Percentiles rank a stretch among this genome's conserved stretches.
phyloP scores from a whole-genome alignment of 139 green algal species.

The Coelastrella sp. region DNA sequence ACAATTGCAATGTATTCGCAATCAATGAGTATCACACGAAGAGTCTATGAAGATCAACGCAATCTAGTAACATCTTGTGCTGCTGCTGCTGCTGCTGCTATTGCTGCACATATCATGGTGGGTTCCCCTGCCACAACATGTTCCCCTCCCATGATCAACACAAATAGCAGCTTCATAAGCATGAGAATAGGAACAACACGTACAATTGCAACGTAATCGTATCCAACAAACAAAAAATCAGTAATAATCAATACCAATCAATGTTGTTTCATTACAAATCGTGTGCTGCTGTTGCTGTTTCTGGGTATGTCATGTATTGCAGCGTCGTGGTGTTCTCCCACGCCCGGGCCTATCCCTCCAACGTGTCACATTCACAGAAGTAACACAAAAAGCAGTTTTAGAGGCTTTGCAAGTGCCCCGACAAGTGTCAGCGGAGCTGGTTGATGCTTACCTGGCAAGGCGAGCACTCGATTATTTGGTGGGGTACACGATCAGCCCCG shows the following conservation, averaged over 20 bases:
- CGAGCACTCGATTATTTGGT: conserved; percentile 94
- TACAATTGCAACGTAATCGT: too few relatives aligned
- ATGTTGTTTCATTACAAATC: not conserved
- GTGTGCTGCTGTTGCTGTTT: not conserved
- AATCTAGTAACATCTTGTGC: too few relatives aligned
- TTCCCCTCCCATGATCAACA: too few relatives aligned
- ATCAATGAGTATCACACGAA: too few relatives aligned
- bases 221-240: too few relatives aligned
- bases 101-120: too few relatives aligned
- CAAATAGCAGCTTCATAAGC: too few relatives aligned
- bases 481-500: conserved; percentile 88
- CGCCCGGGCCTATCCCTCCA: conserved; percentile 40
- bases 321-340: conserved; percentile 29
- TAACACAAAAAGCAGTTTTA: conserved; percentile 83
- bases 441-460: conserved; percentile 94
- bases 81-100: too few relatives aligned
- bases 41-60: too few relatives aligned
- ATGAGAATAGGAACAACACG: too few relatives aligned
- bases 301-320: not conserved
- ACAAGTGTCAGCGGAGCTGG: conserved; percentile 73
- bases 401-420: conserved; percentile 76
- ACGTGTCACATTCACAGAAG: conserved; percentile 87
- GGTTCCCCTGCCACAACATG: too few relatives aligned
- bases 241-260: not conserved
- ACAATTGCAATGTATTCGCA: too few relatives aligned